Evolutionary conservation across 2,329 filamentous ascomycete species (phyloP), one percentile per base, ranked within the genome.

Genomic region (Ophiosphaerella narmari): DNA sequence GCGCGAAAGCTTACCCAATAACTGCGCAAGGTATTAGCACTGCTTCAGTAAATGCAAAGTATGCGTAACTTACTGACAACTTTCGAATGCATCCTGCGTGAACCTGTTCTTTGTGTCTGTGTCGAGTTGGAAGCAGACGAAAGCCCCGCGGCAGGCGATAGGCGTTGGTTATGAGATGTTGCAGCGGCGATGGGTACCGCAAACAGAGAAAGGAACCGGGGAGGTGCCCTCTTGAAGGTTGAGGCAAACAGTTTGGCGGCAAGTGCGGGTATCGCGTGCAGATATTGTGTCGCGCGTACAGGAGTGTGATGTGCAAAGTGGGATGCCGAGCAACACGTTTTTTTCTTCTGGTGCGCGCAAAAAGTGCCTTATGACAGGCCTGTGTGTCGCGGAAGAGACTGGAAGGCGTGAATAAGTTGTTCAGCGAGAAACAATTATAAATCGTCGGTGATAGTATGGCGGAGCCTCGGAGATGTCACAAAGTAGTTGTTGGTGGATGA

Each of bases 231-330:
- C 78, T 85, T 84, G 66, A 93, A 85, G 60, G 84, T 80, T 75
- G 87, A 91, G 80, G 90, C 90, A 83, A 96, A 96, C 93, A 96
- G 84, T 81, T 92, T 96, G 90, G 78, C 87, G 85, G 81, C 80
- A 71, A 62, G 57, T 54, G 59, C 56, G 59, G 56, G 48, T 45
- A 43, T 62, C 52, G 66, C 56, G 63, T 63, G 57, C 52, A 55
- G 52, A 54, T 45, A 35, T 53, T 48, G 45, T 44, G 23, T 53
- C 34, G 48, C 39, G 50, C 33, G 50, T 46, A 60, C 46, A 52
- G 46, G 50, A 34, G 52, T 58, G 49, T 52, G 55, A 57, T 57
- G 50, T 26, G 23, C 29, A 34, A 43, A 16, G 26, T 42, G 26
- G 18, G 34, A 36, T 36, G 34, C n/a, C 26, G 7, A 29, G 26